A percentile compares a stretch with the other conserved stretches of the same genome.
Evolutionary conservation across 306 rosid species (phyloP).

Genomic region (Rosa rugosa): DNA sequence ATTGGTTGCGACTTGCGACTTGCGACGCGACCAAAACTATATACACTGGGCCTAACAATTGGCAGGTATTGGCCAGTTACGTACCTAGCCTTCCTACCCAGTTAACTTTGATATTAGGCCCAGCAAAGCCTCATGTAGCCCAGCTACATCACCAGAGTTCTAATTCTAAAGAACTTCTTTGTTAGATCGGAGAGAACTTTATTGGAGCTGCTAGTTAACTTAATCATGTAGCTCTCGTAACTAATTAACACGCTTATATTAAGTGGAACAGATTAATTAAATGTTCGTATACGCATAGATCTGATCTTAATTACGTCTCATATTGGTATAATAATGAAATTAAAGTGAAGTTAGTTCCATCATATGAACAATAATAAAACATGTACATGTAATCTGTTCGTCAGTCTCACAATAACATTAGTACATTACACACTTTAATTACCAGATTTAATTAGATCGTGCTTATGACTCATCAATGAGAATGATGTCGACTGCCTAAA

Average conservation of each 20-base stretch:
- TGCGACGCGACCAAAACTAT: too few relatives aligned
- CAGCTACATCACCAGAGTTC: too few relatives aligned
- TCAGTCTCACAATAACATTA: not conserved
- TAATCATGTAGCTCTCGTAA: not conserved
- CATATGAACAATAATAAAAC: not conserved
- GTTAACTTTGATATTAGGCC: too few relatives aligned
- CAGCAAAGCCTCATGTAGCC: too few relatives aligned
- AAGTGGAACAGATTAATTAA: not conserved
- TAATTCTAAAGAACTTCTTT: too few relatives aligned
- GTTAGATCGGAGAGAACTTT: too few relatives aligned
- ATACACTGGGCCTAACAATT: too few relatives aligned
- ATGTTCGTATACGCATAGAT: not conserved
- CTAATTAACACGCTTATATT: not conserved
- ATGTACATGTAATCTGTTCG: not conserved
- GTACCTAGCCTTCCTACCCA: too few relatives aligned
- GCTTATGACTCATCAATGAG: constrained; percentile 8
- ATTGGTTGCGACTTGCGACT: too few relatives aligned
- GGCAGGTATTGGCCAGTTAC: too few relatives aligned
- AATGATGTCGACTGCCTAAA: not conserved
- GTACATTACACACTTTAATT: not conserved
- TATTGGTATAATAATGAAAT: not conserved
- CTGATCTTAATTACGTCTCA: not conserved
- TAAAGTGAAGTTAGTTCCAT: not conserved
- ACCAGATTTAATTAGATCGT: not conserved
- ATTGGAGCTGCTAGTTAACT: not conserved